Evolutionary conservation across 768 basidiomycete species (phyloP), one percentile per base, ranked within the genome.

Genomic region (Mycena albidolilacea): DNA sequence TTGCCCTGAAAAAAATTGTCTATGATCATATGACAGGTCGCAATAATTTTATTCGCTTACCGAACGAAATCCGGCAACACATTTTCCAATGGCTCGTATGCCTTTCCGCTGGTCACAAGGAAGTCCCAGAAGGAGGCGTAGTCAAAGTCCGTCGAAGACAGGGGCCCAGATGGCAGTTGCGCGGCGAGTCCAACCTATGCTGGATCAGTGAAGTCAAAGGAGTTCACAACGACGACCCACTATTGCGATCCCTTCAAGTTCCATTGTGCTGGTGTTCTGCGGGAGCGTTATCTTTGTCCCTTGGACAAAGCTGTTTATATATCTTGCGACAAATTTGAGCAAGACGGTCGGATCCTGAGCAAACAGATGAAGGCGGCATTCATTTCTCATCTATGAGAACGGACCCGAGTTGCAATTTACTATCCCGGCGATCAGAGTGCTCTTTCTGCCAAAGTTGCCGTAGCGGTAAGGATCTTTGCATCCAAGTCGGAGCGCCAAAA

Each of bases 321-420:
- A 69, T 69, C 67, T 69, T 69, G 67, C 67, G 19, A 69, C 67
- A 69, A 62, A 52, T 69, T 61, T 61, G 59, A 61, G 67, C 67
- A 59, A 61, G 67, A 69, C 50, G 59, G 60, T 61, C 67, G 59
- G 67, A 69, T 30, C 57, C 52, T 65, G 64, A 54, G 52, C 50
- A 52, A 38, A 52, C 12, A 21, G 44, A 67, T 23, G 54, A 55
- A 55, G 37, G 37, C 1, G 3, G 15, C 37, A 38, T 43, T 1
- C 30, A 30, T 30, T 30, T n/a, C n/a, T n/a, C n/a, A n/a, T n/a
- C n/a, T 43, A 23, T 21, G 19, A 39, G 30, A 41, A 60, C 59
- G 46, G 37, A 68, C 58, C 66, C 44, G 21, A 19, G n/a, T 52
- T 52, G n/a, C n/a, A 52, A 52, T 52, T 52, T 21, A 58, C 44